phyloP scores from a whole-genome alignment of 179 eudicot species.

The Drosera spatulata region DNA sequence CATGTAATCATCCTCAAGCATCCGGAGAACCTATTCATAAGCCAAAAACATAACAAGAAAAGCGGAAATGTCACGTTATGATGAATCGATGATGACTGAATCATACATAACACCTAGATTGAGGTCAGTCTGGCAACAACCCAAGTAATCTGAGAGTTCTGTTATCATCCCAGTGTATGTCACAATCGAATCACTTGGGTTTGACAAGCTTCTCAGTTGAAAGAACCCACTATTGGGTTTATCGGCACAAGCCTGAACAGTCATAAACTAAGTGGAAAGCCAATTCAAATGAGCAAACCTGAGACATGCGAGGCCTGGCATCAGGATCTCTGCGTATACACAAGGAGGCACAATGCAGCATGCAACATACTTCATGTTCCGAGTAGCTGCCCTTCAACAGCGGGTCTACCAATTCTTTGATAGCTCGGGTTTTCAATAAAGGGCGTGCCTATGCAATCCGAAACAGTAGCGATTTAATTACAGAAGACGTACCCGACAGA shows the following conservation, averaged over 20 bases:
- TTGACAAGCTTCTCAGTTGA: neutral
- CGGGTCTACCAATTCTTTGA: conserved; percentile 56
- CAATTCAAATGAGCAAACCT: conserved; percentile 31
- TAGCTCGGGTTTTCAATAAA: conserved; percentile 35
- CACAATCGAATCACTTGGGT: neutral
- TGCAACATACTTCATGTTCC: conserved; percentile 43
- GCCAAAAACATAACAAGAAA: neutral
- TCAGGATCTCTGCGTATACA: conserved; percentile 60
- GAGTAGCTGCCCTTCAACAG: conserved; percentile 29
- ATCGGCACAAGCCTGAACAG: neutral
- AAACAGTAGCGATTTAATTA: neutral
- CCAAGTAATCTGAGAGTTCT: no score
- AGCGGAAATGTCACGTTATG: neutral
- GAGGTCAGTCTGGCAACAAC: no score
- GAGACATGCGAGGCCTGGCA: conserved; percentile 82
- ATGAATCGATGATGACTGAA: neutral
- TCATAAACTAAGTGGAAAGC: neutral
- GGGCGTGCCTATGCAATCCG: conserved; percentile 49
- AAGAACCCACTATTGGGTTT: neutral
- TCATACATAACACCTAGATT: no score
- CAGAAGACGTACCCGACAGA: neutral
- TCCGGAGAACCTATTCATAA: conserved; percentile 45
- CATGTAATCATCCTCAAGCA: conserved; percentile 44
- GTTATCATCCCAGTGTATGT: neutral
- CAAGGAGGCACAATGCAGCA: conserved; percentile 63